phyloP scores from a whole-genome alignment of 2,329 filamentous ascomycete genomes.

The Pseudogymnoascus sp. region DNA sequence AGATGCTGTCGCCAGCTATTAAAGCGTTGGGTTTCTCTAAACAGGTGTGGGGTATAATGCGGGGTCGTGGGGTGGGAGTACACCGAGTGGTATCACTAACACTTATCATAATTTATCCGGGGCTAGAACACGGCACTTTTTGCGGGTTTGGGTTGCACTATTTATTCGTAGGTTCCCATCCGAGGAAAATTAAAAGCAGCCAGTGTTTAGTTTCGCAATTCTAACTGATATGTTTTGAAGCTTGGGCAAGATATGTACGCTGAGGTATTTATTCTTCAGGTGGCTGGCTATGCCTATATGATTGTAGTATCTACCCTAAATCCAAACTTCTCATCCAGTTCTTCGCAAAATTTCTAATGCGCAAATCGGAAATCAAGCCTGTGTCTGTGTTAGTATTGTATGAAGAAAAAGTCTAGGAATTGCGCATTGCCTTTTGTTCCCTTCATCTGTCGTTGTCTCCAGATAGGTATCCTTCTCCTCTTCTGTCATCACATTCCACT shows the following conservation, averaged over 20 bases:
- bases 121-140: background rate
- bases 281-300: background rate
- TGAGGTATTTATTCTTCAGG: background rate
- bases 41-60: background rate
- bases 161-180: background rate
- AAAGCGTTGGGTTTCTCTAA: background rate
- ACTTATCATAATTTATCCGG: background rate
- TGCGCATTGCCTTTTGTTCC: conserved; percentile 31
- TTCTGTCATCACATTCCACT: conserved; percentile 38
- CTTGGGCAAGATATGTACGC: background rate
- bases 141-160: background rate
- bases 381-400: background rate
- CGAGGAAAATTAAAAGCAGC: no score
- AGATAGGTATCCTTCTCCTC: conserved; percentile 42
- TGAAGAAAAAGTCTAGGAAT: background rate
- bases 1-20: background rate
- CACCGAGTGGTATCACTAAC: background rate
- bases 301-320: background rate
- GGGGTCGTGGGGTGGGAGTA: background rate
- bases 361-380: conserved; percentile 13
- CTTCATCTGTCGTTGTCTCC: conserved; percentile 33
- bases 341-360: background rate
- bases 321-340: background rate
- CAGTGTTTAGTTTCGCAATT: background rate
- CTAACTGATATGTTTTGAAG: no score